Conservation (phyloP, 176 grass and related monocot genomes). For the Cenchrus americanus region DNA sequence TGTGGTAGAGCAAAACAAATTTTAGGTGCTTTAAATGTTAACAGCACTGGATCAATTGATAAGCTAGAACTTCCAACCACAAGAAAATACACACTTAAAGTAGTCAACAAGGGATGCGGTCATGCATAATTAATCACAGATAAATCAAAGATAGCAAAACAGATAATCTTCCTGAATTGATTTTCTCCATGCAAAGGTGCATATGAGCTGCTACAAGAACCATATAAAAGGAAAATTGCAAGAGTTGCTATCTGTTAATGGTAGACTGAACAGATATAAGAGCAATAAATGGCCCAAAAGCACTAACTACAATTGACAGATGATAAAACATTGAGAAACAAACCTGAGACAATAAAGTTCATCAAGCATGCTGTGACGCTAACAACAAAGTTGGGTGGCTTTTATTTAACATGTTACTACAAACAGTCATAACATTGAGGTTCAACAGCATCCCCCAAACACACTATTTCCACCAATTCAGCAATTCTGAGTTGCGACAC, state of each 20-base stretch:
- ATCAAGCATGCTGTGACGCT: neutral
- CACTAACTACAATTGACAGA: neutral
- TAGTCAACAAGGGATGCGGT: too few relatives aligned
- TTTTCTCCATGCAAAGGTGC: neutral
- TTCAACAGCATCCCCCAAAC: neutral
- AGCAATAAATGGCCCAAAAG: neutral
- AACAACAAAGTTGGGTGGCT: neutral
- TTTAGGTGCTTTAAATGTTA: too few relatives aligned
- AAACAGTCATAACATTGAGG: neutral
- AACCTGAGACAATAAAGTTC: neutral
- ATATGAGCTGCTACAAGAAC: conserved; percentile 12
- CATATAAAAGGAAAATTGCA: neutral
- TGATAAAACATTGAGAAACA: neutral
- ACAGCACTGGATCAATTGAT: too few relatives aligned
- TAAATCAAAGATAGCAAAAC: conserved; percentile 17
- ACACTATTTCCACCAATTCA: neutral
- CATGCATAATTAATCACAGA: conserved; percentile 12
- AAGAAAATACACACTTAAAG: too few relatives aligned
- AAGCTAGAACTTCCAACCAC: too few relatives aligned
- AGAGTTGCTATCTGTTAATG: neutral
- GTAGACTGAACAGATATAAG: conserved; percentile 20
- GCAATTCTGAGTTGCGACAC: neutral
- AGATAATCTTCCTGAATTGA: conserved; percentile 2
- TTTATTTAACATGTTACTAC: neutral
- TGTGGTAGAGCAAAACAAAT: too few relatives aligned